These are phyloP conservation scores for Phialophora macrospora DNA, from an alignment of 2,329 filamentous ascomycete species.

Conservation along the genomic window DNA sequence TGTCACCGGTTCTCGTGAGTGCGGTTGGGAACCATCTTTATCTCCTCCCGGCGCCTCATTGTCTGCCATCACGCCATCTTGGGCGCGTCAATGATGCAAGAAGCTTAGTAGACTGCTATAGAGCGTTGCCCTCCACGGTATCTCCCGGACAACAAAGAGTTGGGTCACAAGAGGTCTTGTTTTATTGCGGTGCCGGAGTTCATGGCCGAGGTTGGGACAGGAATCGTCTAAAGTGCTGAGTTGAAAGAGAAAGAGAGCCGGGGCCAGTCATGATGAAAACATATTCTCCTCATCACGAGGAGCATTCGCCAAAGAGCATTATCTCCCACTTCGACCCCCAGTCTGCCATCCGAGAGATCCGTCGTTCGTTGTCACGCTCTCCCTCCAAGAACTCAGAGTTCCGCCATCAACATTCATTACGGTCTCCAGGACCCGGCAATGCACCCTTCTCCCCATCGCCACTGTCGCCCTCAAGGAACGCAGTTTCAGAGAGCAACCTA, in stretches of 20 bases:
- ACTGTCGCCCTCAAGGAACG: slow-evolving; percentile 63
- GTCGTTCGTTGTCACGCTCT: slow-evolving; percentile 89
- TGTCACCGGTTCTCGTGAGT: slow-evolving; percentile 7
- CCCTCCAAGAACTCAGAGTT: slow-evolving; percentile 76
- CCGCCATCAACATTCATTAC: slow-evolving; percentile 58
- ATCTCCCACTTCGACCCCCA: slow-evolving; percentile 82
- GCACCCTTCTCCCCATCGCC: slow-evolving; percentile 57
- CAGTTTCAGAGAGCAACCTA: slow-evolving; percentile 60
- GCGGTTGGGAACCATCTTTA: background rate
- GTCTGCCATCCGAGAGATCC: slow-evolving; percentile 78
- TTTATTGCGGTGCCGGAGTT: slow-evolving; percentile 19
- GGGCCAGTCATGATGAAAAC: slow-evolving; percentile 51
- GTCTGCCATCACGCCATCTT: slow-evolving; percentile 2
- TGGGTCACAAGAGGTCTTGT: slow-evolving; percentile 10
- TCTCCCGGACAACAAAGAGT: slow-evolving; percentile 9
- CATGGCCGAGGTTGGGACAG: slow-evolving; percentile 28
- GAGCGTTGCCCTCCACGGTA: background rate
- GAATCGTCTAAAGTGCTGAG: slow-evolving; percentile 15
- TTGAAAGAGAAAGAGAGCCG: slow-evolving; percentile 26
- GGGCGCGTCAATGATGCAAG: slow-evolving; percentile 12
- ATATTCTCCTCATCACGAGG: slow-evolving; percentile 56
- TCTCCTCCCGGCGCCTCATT: background rate
- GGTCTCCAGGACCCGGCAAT: slow-evolving; percentile 58
- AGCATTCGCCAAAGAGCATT: slow-evolving; percentile 79
- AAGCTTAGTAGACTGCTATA: slow-evolving; percentile 1